Conservation (phyloP, 345 rosid genomes). For the Balakata baccata region DNA sequence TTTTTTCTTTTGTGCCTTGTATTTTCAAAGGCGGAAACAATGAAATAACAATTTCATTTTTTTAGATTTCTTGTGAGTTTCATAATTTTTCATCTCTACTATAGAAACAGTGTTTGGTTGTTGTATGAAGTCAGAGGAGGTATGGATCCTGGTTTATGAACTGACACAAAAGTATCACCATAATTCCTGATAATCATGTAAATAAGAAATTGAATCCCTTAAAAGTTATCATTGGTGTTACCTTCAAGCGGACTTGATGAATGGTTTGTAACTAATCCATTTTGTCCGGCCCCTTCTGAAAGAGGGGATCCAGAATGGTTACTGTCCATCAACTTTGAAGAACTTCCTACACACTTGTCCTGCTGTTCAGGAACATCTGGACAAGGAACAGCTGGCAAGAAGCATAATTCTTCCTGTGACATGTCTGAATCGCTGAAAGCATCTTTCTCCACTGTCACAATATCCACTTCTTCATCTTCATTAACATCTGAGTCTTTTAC, state of each 20-base stretch:
- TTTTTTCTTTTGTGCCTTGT: background rate
- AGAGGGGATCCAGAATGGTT: conserved; percentile 76
- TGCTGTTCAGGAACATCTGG: conserved; percentile 71
- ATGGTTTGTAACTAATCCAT: conserved; percentile 58
- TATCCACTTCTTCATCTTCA: conserved; percentile 96
- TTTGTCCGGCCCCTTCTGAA: conserved; percentile 72
- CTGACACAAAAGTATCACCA: background rate
- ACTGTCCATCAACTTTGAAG: conserved; percentile 58
- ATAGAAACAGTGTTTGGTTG: too few relatives aligned
- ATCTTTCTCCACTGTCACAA: conserved; percentile 78
- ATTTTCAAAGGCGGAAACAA: background rate
- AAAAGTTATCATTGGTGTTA: conserved; percentile 23
- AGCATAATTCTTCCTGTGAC: conserved; percentile 89
- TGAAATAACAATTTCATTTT: background rate
- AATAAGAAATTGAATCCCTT: conserved; percentile 5
- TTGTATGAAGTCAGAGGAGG: background rate
- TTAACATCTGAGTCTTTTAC: conserved; percentile 72
- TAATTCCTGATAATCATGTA: conserved; percentile 2
- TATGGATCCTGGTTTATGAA: conserved; percentile 6
- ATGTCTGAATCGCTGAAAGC: conserved; percentile 90
- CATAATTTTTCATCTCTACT: background rate
- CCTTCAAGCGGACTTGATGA: conserved; percentile 79
- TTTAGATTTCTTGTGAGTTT: background rate
- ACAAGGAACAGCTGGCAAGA: conserved; percentile 87
- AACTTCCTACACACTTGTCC: conserved; percentile 57